Base-by-base conservation (phyloP, 805 yeast species). In the Kluyveromyces nonfermentans region DNA sequence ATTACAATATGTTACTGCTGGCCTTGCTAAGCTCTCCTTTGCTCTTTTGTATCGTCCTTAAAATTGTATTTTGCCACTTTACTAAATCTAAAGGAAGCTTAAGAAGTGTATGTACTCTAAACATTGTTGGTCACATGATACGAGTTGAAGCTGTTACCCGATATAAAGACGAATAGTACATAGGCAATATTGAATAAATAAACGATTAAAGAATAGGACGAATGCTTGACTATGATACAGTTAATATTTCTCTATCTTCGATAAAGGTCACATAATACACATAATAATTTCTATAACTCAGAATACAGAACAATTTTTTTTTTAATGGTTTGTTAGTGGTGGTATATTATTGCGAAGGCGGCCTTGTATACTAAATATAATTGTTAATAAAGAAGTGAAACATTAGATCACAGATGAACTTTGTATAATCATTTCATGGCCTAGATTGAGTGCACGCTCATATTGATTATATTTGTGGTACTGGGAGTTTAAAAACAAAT, bases 401-500 rank as follows among this genome's bases (percentile, higher is more conserved):
- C 12, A 25, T 25, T 25, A 25, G 7, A 25, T 25, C 12, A 25
- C 12, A 2, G 30, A 25, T 25, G 30, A 25, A 10, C 14, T 25
- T 4, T 25, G 30, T 6, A 25, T 10, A 10, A 25, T 6, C 30
- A 25, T 25, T 17, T 38, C 41, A 18, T 38, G 31, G 10, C 41
- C 67, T 12, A 51, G 48, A 22, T 63, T 60, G 39, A 70, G 47
- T 7, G 63, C 59, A 12, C 61, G 58, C 37, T 62, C 44, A 44
- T 69, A 69, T 1, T 53, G 55, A 25, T 53, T 53, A 43, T 62
- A 60, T 48, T 65, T 67, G 22, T 62, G 54, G 46, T 59, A 61
- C 43, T 69, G 70, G 43, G 54, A 59, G 38, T 60, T 59, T 43
- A 70, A 44, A 43, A 61, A 63, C 18, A 62, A 56, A 40, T 70